Evolutionary conservation across 768 basidiomycete genomes (phyloP), one percentile per base, ranked within the genome.

Genomic region (Trametes maxima): DNA sequence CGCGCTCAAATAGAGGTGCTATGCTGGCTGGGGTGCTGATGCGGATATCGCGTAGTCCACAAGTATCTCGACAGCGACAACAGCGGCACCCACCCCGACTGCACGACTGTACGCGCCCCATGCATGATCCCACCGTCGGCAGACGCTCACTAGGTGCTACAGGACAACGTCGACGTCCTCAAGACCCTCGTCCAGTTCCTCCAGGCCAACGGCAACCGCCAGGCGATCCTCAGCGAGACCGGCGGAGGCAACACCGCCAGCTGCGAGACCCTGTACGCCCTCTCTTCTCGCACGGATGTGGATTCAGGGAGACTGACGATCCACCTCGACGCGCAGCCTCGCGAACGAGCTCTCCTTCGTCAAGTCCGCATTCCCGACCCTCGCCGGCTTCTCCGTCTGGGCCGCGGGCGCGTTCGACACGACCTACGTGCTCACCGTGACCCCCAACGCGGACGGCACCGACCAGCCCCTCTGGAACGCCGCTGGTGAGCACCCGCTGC

Each of bases 301-400:
- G 43, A 5, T 16, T 21, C 33, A 36, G 4, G 22, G 10, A 7
- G 7, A 12, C 13, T 17, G 35, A 24, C 55, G 64, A 19, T 53
- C 28, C n/a, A 12, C 60, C 13, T 5, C n/a, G 33, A 21, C 46
- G 12, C 54, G 8, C 44, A 80, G 79, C 56, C 69, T 85, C 14
- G 72, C 70, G 11, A 64, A 73, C 39, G 75, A 81, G 59, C 76
- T 85, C 21, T 76, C 78, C 1, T 82, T 74, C 66, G 74, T 84
- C 49, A 79, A 80, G 65, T 68, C 69, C 10, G 74, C 79, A 60
- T 78, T 77, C 57, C 74, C 75, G 24, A 77, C 67, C 39, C 73
- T 82, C 45, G 71, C 75, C 39, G 84, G 84, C n/a, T 85, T 82
- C 74, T 74, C 80, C 19, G 75, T 79, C 37, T 84, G 82, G 84